Evolutionary conservation across 176 grass and related monocot genomes (phyloP).

Genomic region (Triticum turgidum): DNA sequence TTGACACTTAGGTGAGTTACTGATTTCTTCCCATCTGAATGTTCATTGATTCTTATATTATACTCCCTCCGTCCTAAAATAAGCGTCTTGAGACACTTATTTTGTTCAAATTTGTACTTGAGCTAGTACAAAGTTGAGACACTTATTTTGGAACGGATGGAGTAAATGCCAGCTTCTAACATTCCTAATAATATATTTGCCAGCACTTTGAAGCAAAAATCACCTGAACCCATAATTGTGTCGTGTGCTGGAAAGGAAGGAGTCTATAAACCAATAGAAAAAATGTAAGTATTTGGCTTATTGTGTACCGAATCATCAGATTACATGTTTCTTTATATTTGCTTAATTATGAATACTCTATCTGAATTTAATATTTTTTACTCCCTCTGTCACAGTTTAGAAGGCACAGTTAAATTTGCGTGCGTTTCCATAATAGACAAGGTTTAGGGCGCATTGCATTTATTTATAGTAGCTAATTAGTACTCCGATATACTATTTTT

Average conservation of each 20-base stretch:
- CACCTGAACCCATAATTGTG: constrained; percentile 50
- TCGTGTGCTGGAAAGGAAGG: constrained; percentile 55
- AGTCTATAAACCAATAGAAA: constrained; percentile 61
- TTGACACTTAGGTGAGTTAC: constrained; percentile 34
- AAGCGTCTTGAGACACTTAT: background rate
- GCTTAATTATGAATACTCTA: background rate
- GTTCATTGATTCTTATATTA: background rate
- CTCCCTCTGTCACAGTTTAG: too few relatives aligned
- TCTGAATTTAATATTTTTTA: too few relatives aligned
- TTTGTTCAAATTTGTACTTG: too few relatives aligned
- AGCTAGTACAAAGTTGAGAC: too few relatives aligned
- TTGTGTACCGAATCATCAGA: background rate
- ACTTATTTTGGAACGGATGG: too few relatives aligned
- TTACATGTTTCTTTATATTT: constrained; percentile 18
- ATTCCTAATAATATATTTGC: constrained; percentile 42
- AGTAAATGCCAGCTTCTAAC: background rate
- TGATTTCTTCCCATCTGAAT: background rate
- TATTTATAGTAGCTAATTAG: too few relatives aligned
- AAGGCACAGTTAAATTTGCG: too few relatives aligned
- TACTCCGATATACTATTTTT: too few relatives aligned
- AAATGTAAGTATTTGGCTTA: constrained; percentile 53
- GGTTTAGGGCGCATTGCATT: too few relatives aligned
- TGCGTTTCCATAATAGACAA: too few relatives aligned
- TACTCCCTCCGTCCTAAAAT: background rate
- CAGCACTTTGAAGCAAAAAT: constrained; percentile 38